Evolutionary conservation across 345 rosid species (phyloP), one percentile per base, ranked within the genome.

Genomic region (Hibiscus tridactylites): DNA sequence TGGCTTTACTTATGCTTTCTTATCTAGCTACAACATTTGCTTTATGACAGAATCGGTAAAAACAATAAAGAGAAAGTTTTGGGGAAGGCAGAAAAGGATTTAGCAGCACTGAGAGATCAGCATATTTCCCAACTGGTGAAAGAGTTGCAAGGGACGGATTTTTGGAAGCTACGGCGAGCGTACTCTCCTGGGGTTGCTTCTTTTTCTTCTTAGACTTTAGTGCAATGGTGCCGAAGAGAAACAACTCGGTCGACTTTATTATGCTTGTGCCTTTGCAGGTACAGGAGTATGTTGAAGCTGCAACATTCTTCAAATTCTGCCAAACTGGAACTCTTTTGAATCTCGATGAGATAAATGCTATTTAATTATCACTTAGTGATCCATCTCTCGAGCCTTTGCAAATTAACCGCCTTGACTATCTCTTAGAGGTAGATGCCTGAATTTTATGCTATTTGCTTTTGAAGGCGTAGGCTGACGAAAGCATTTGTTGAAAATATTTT

Each of bases 251-350:
- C 68, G 47, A 52, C 61, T 56, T 56, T 9, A 9, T 37, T 28
- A 50, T 70, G 13, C 9, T 70, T 68, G 44, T 39, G 44, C 67
- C 28, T 19, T 83, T 81, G 76, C 81, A 94, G 97, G 88, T 95
- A 61, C 98, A 95, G 74, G 99, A 95, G 67, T 95, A 88, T 53
- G 87, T 95, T 78, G 99, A 95, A 81, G 99, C 99, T 65, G 99
- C 97, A 68, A 83, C 98, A 2, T 88, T 95, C 79, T 95, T 84
- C 70, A 84, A 84, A 69, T 95, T 95, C 78, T 95, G 96, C 84
- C 75, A 78, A 73, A 79, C 89, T 0, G 97, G 96, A 74, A 78
- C 79, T 8, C 87, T 92, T 50, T 81, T 81, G 80, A 78, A 75
- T 80, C 91, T 95, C 6, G 87, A 92, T 73, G 97, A 90, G 79